These are phyloP conservation scores for Colletotrichum sp. DNA, from an alignment of 2,329 filamentous ascomycete genomes.

Conservation along the genomic window DNA sequence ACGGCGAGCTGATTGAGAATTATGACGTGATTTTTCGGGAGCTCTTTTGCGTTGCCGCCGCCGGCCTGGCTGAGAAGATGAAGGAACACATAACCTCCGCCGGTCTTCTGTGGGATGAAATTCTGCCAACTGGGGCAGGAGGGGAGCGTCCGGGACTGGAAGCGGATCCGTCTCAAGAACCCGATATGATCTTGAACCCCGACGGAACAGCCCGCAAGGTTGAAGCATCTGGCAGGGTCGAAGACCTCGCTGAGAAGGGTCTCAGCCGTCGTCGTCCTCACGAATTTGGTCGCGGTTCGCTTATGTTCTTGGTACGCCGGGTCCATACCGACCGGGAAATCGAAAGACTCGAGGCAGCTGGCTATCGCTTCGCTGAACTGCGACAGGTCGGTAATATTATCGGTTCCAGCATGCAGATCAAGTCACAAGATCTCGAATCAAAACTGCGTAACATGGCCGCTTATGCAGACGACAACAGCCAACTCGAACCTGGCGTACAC, in stretches of 20 bases:
- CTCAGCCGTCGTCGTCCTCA: constrained; percentile 28
- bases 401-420: constrained; percentile 76
- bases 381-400: constrained; percentile 73
- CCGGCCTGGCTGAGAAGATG: constrained; percentile 72
- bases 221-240: constrained; percentile 22
- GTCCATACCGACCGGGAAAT: constrained; percentile 63
- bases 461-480: constrained; percentile 53
- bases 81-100: constrained; percentile 66
- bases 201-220: constrained; percentile 20
- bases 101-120: constrained; percentile 77
- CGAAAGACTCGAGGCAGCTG: constrained; percentile 69
- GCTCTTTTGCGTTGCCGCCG: constrained; percentile 80
- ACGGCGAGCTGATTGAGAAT: constrained; percentile 65
- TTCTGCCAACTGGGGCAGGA: constrained; percentile 67
- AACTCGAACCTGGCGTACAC: constrained; percentile 59
- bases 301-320: constrained; percentile 79
- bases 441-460: constrained; percentile 69
- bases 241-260: constrained; percentile 47
- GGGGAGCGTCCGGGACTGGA: constrained; percentile 23
- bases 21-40: constrained; percentile 83
- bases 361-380: constrained; percentile 78
- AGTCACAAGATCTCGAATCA: constrained; percentile 61
- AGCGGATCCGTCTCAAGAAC: neutral
- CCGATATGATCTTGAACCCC: neutral
- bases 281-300: constrained; percentile 71